phyloP scores from a whole-genome alignment of 345 rosid species.

The Sonneratia caseolaris region DNA sequence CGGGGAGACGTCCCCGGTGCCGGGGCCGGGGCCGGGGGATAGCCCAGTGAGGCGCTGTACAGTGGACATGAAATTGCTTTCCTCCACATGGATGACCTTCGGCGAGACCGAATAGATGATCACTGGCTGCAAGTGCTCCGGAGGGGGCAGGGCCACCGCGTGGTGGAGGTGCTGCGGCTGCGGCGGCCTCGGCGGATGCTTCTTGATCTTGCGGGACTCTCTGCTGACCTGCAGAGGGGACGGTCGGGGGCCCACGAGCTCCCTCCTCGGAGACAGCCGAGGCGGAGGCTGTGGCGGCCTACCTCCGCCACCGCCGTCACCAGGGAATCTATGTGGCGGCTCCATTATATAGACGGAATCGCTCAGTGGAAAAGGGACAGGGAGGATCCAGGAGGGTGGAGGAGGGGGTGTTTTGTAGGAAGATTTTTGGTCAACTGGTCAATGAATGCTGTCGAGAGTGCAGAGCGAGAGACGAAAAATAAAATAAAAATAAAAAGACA shows the following conservation, averaged over 20 bases:
- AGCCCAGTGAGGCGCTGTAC: slow-evolving; percentile 86
- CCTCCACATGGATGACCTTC: slow-evolving; percentile 60
- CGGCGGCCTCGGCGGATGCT: slow-evolving; percentile 30
- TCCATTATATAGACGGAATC: background rate
- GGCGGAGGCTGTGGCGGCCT: slow-evolving; percentile 9
- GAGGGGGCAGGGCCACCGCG: slow-evolving; percentile 9
- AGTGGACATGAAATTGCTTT: slow-evolving; percentile 57
- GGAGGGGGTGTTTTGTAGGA: background rate
- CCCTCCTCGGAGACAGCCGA: slow-evolving; percentile 21
- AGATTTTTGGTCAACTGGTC: slow-evolving; percentile 1
- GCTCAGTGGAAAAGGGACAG: background rate
- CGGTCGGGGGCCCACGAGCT: slow-evolving; percentile 71
- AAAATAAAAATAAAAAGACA: no score
- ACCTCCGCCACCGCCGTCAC: slow-evolving; percentile 14
- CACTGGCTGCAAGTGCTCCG: slow-evolving; percentile 33
- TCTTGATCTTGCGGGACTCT: slow-evolving; percentile 56
- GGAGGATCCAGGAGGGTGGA: slow-evolving; percentile 1
- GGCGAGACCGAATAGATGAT: slow-evolving; percentile 85
- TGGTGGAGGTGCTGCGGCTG: slow-evolving; percentile 25
- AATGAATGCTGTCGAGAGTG: no score
- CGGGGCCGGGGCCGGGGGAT: slow-evolving; percentile 34
- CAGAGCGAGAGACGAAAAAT: no score
- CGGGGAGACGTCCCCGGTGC: slow-evolving; percentile 45
- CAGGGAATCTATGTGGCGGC: slow-evolving; percentile 20
- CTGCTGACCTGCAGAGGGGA: slow-evolving; percentile 49